A percentile compares a stretch with the other conserved stretches of the same genome.
These are phyloP conservation scores for Sporothrix luriei DNA, from an alignment of 2,329 filamentous ascomycete genomes.

Conservation along the genomic window DNA sequence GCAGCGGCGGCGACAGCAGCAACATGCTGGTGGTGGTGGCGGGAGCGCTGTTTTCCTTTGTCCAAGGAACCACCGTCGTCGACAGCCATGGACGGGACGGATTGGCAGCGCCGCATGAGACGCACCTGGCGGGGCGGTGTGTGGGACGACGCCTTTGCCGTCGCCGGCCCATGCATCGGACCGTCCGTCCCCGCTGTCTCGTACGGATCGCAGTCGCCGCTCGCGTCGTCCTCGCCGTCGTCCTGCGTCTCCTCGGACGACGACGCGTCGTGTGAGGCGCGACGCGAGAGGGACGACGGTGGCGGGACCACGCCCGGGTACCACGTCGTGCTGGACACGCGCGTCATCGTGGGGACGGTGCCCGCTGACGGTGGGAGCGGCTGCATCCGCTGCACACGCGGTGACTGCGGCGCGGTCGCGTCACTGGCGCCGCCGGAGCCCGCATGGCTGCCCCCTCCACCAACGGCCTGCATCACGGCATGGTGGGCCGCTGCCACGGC, in stretches of 20 bases:
- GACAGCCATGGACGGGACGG: conserved; percentile 2
- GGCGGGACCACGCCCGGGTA: conserved; percentile 4
- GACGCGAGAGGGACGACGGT: neutral
- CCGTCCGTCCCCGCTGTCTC: neutral
- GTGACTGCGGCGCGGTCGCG: neutral
- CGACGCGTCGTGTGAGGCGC: conserved; percentile 9
- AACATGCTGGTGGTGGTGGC: neutral
- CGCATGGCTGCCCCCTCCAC: neutral
- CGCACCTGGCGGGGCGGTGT: neutral
- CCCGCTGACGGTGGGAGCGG: neutral
- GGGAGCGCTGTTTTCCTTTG: neutral
- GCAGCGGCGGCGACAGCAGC: too few relatives aligned
- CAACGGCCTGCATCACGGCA: conserved; percentile 27
- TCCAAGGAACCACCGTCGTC: neutral
- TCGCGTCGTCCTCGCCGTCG: conserved; percentile 19
- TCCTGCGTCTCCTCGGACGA: conserved; percentile 21
- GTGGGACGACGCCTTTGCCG: neutral
- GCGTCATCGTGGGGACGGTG: neutral
- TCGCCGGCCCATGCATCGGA: too few relatives aligned
- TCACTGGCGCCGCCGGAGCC: neutral
- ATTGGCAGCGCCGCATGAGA: conserved; percentile 20
- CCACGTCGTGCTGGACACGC: conserved; percentile 21
- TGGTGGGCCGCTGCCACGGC: conserved; percentile 20
- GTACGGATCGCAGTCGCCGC: conserved; percentile 24
- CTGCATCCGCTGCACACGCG: conserved; percentile 1